These are phyloP conservation scores for Ordospora colligata DNA, from an alignment of 371 early-diverging fungal species.

Conservation along the genomic window DNA sequence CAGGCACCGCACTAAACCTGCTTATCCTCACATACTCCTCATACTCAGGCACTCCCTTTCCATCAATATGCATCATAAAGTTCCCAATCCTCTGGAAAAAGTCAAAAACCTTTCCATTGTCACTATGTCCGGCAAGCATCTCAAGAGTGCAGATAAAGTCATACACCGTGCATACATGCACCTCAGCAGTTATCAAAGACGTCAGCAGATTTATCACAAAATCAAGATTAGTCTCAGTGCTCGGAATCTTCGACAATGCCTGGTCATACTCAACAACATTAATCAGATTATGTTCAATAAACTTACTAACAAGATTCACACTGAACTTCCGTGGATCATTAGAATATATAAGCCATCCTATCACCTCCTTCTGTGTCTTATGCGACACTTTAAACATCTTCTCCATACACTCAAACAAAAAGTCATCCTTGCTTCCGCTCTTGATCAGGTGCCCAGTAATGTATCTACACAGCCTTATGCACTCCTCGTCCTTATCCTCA, in stretches of 20 bases:
- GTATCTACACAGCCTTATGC: conserved; percentile 47
- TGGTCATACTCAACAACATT: conserved; percentile 59
- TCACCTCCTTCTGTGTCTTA: conserved; percentile 54
- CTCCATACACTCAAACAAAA: conserved; percentile 53
- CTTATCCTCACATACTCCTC: conserved; percentile 33
- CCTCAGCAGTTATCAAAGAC: conserved; percentile 35
- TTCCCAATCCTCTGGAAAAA: conserved; percentile 48
- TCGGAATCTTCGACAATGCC: conserved; percentile 43
- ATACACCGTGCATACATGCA: conserved; percentile 56
- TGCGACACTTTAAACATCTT: conserved; percentile 54
- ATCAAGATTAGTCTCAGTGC: conserved; percentile 41
- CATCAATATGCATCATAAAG: conserved; percentile 47
- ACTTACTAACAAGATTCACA: conserved; percentile 47
- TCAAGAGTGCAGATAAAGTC: conserved; percentile 61
- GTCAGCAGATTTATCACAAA: conserved; percentile 49
- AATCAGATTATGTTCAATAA: conserved; percentile 57
- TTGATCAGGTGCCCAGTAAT: conserved; percentile 45
- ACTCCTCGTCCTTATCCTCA: conserved; percentile 37
- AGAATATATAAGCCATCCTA: conserved; percentile 60
- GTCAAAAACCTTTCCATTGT: conserved; percentile 37
- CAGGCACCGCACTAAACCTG: conserved; percentile 9
- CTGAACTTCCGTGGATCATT: conserved; percentile 56
- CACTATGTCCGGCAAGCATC: conserved; percentile 47
- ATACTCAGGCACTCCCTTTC: conserved; percentile 14
- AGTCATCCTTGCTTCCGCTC: conserved; percentile 36